phyloP scores from a whole-genome alignment of 371 early-diverging fungal species.

The Globomyces sp. region DNA sequence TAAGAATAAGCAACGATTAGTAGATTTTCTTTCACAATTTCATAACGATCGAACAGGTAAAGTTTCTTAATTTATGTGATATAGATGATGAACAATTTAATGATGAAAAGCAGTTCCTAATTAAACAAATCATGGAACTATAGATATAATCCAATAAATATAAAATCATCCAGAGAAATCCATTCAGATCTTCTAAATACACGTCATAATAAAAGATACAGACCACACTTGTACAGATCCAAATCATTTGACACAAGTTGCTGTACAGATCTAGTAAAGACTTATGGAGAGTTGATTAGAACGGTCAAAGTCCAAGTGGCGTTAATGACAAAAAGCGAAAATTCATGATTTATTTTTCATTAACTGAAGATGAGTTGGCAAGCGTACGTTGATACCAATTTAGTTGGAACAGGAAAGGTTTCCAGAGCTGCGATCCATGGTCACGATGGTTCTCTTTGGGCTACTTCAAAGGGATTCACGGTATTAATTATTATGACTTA shows the following conservation, averaged over 20 bases:
- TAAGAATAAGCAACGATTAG: constrained; percentile 89
- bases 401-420: constrained; percentile 75
- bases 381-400: constrained; percentile 80
- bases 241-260: too few species aligned
- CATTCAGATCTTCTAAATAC: too few species aligned
- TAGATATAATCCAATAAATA: constrained; percentile 2
- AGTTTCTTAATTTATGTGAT: not conserved
- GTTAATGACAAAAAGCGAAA: too few species aligned
- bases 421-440: constrained; percentile 68
- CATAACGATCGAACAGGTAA: constrained; percentile 92
- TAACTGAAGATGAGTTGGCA: constrained; percentile 68
- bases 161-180: not conserved
- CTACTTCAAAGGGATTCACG: constrained; percentile 66
- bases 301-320: too few species aligned
- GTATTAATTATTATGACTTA: constrained; percentile 23
- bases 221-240: too few species aligned
- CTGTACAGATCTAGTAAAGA: too few species aligned
- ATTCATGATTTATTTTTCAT: too few species aligned
- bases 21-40: constrained; percentile 82
- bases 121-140: constrained; percentile 73
- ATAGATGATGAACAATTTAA: constrained; percentile 96
- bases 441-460: constrained; percentile 77
- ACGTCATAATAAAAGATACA: too few species aligned
- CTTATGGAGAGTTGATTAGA: too few species aligned
- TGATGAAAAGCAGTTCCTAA: constrained; percentile 95